Conservation (phyloP, 2,329 filamentous ascomycete genomes). For the Blumeria hordei region DNA sequence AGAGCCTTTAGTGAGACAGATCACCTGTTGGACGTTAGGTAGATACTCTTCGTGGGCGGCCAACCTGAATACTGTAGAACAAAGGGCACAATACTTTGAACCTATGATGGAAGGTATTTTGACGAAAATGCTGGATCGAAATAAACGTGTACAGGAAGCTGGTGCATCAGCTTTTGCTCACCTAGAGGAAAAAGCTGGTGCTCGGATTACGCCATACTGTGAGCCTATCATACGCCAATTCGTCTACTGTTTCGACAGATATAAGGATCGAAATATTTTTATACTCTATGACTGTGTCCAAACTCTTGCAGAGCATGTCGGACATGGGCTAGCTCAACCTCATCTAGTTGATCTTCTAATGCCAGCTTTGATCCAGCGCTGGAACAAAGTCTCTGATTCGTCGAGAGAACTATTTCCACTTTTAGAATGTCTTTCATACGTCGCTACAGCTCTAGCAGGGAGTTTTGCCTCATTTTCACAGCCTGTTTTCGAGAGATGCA, state of each 20-base stretch:
- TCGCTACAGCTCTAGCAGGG: constrained; percentile 63
- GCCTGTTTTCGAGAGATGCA: constrained; percentile 69
- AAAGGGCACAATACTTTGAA: constrained; percentile 62
- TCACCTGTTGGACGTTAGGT: constrained; percentile 93
- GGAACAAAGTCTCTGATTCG: constrained; percentile 67
- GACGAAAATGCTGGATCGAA: constrained; percentile 81
- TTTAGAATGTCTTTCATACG: constrained; percentile 88
- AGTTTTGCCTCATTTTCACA: constrained; percentile 66
- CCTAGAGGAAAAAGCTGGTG: constrained; percentile 77
- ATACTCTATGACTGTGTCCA: constrained; percentile 97
- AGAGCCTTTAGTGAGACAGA: constrained; percentile 81
- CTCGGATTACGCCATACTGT: constrained; percentile 61
- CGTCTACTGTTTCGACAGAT: constrained; percentile 73
- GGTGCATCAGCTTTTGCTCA: constrained; percentile 90
- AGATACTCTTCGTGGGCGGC: constrained; percentile 87
- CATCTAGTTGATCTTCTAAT: constrained; percentile 70
- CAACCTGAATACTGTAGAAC: constrained; percentile 37
- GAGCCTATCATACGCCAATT: constrained; percentile 80
- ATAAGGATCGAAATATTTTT: constrained; percentile 98
- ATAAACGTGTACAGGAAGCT: constrained; percentile 95
- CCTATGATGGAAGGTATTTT: constrained; percentile 95
- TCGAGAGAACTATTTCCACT: constrained; percentile 85
- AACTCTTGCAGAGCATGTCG: constrained; percentile 80
- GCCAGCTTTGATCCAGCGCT: constrained; percentile 74
- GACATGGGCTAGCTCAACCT: constrained; percentile 53